phyloP scores from a whole-genome alignment of 2,329 filamentous ascomycete species.

The Beauveria australis region DNA sequence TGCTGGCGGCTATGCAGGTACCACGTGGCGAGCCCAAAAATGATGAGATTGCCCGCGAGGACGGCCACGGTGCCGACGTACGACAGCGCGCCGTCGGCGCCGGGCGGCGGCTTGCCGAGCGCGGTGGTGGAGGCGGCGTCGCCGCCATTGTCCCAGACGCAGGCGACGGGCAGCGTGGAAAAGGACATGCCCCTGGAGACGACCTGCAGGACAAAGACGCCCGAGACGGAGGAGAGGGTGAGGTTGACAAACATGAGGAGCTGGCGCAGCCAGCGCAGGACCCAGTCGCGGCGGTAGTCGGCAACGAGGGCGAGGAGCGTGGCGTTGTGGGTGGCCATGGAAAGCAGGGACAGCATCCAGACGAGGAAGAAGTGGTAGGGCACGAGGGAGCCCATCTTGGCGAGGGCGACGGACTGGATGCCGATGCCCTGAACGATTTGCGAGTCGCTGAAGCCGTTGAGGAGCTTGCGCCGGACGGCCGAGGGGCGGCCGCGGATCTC shows the following conservation, averaged over 20 bases:
- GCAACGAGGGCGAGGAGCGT: slow-evolving; percentile 56
- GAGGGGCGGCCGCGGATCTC: slow-evolving; percentile 41
- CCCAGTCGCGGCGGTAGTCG: slow-evolving; percentile 59
- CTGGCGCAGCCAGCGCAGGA: slow-evolving; percentile 57
- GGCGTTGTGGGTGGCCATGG: slow-evolving; percentile 57
- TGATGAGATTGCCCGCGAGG: slow-evolving; percentile 48
- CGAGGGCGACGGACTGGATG: slow-evolving; percentile 56
- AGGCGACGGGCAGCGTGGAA: slow-evolving; percentile 50
- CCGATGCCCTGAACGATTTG: slow-evolving; percentile 62
- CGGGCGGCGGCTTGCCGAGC: slow-evolving; percentile 17
- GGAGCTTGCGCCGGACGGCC: slow-evolving; percentile 52
- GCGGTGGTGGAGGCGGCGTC: slow-evolving; percentile 25
- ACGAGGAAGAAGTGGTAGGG: slow-evolving; percentile 65
- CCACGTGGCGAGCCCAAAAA: slow-evolving; percentile 55
- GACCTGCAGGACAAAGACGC: slow-evolving; percentile 47
- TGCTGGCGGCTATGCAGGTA: slow-evolving; percentile 52
- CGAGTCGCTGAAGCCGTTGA: slow-evolving; percentile 58
- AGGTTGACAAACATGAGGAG: slow-evolving; percentile 59
- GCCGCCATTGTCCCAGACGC: slow-evolving; percentile 40
- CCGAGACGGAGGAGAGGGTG: slow-evolving; percentile 46
- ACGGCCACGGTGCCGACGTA: slow-evolving; percentile 53
- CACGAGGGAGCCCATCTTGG: slow-evolving; percentile 48
- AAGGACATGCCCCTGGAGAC: slow-evolving; percentile 43
- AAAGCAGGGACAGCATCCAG: slow-evolving; percentile 58
- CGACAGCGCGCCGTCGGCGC: slow-evolving; percentile 35